Conservation (phyloP, 495 filamentous ascomycete species). For the Talaromyces trachyspermus region DNA sequence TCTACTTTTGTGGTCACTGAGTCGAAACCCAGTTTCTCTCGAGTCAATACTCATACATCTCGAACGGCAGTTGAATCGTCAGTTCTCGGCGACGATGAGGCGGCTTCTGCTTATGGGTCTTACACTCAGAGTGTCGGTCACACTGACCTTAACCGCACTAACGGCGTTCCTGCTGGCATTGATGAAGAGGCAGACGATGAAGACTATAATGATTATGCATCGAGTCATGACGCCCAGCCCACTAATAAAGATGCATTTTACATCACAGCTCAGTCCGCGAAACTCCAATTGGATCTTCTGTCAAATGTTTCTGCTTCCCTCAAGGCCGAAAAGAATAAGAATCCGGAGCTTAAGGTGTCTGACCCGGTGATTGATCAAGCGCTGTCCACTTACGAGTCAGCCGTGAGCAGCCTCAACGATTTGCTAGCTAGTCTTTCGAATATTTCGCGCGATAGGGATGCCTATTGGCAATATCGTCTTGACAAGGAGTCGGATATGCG, state of each 20-base stretch:
- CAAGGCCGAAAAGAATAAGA: slow-evolving; percentile 60
- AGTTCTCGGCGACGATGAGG: slow-evolving; percentile 48
- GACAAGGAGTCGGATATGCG: slow-evolving; percentile 83
- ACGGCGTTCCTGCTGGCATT: slow-evolving; percentile 37
- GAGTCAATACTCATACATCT: slow-evolving; percentile 38
- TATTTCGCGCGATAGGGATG: slow-evolving; percentile 87
- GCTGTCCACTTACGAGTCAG: slow-evolving; percentile 79
- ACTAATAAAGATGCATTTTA: slow-evolving; percentile 84
- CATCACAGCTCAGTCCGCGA: slow-evolving; percentile 92
- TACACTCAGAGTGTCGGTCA: slow-evolving; percentile 52
- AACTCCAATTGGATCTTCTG: slow-evolving; percentile 83
- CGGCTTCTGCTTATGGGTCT: slow-evolving; percentile 44
- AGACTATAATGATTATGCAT: slow-evolving; percentile 75
- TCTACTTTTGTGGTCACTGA: slow-evolving; percentile 27
- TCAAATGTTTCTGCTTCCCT: slow-evolving; percentile 76
- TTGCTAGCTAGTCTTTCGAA: slow-evolving; percentile 81
- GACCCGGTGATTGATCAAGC: slow-evolving; percentile 72
- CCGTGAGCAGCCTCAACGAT: slow-evolving; percentile 78
- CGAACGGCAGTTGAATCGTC: slow-evolving; percentile 42
- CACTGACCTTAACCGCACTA: slow-evolving; percentile 37
- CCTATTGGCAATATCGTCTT: slow-evolving; percentile 93
- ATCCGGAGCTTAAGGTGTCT: slow-evolving; percentile 60
- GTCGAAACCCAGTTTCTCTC: slow-evolving; percentile 29
- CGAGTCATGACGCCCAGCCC: slow-evolving; percentile 63
- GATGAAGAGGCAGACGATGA: slow-evolving; percentile 67